phyloP scores from a whole-genome alignment of 306 rosid genomes.

The Hippophae gyantsensis region DNA sequence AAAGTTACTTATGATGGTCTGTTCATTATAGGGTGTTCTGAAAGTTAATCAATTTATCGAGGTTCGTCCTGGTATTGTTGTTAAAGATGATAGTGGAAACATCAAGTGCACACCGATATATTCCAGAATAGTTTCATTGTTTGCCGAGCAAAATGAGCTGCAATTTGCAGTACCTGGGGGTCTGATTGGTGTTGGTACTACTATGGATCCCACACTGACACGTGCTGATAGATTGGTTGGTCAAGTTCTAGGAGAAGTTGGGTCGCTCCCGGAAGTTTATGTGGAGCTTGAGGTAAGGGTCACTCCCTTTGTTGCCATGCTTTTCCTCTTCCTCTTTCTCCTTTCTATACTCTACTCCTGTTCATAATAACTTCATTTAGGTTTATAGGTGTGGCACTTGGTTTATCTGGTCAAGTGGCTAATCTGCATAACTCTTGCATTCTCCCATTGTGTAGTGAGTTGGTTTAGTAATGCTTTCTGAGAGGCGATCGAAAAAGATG shows the following conservation, averaged over 20 bases:
- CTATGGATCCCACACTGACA: constrained; percentile 95
- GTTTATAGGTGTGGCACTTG: too few relatives aligned
- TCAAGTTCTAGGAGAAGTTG: constrained; percentile 96
- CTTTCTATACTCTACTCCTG: too few relatives aligned
- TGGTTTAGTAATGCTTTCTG: too few relatives aligned
- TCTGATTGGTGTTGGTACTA: constrained; percentile 85
- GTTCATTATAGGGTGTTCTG: constrained; percentile 68
- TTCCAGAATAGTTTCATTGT: constrained; percentile 85
- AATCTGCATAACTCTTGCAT: neutral
- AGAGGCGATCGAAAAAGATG: too few relatives aligned
- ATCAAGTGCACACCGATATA: constrained; percentile 87
- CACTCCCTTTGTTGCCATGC: neutral
- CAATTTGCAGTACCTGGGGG: constrained; percentile 98
- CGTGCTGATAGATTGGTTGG: constrained; percentile 98
- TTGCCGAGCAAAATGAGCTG: constrained; percentile 86
- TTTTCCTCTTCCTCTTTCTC: too few relatives aligned
- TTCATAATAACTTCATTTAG: too few relatives aligned
- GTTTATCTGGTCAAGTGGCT: too few relatives aligned
- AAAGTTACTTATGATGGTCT: constrained; percentile 6
- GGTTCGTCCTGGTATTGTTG: constrained; percentile 97
- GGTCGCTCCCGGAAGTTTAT: constrained; percentile 81
- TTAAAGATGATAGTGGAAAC: constrained; percentile 85
- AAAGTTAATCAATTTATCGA: constrained; percentile 87
- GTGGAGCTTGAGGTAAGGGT: constrained; percentile 79
- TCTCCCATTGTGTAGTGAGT: too few relatives aligned